Conservation (phyloP, 352 stramenopile genomes). For the Phytophthora cactorum region DNA sequence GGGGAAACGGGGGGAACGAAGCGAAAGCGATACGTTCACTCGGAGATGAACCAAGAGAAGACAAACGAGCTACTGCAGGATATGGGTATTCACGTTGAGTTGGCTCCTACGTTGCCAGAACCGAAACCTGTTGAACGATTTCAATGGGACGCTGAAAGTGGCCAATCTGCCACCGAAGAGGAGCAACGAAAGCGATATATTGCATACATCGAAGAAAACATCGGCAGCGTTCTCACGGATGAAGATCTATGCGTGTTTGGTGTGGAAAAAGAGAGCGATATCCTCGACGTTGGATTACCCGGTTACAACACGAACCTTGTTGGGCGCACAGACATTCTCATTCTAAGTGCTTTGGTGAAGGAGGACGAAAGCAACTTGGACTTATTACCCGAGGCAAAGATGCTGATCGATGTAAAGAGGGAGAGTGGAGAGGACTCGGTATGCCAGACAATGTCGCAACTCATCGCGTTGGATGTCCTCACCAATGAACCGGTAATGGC, state of each 20-base stretch:
- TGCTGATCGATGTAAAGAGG: conserved; percentile 56
- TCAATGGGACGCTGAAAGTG: too few species aligned
- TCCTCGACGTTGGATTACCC: neutral
- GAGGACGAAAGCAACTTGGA: conserved; percentile 11
- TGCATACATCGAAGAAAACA: too few species aligned
- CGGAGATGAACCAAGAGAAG: neutral
- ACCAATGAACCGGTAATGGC: conserved; percentile 43
- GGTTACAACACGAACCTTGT: conserved; percentile 32
- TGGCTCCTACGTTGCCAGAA: too few species aligned
- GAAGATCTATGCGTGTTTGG: too few species aligned
- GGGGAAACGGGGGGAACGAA: neutral
- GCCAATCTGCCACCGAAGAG: too few species aligned
- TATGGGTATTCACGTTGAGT: neutral
- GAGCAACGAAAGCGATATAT: too few species aligned
- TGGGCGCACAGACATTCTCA: conserved; percentile 46
- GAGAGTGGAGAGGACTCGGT: conserved; percentile 20
- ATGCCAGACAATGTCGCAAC: conserved; percentile 48
- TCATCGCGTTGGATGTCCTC: conserved; percentile 52
- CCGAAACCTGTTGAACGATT: too few species aligned
- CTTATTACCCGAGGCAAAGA: conserved; percentile 39
- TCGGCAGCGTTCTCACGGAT: too few species aligned
- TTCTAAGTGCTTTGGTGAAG: conserved; percentile 37
- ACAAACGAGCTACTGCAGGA: neutral
- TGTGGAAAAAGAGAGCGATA: too few species aligned
- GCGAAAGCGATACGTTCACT: conserved; percentile 1